Base-by-base conservation (phyloP, 768 basidiomycete species). In the Boletus subparvulus region DNA sequence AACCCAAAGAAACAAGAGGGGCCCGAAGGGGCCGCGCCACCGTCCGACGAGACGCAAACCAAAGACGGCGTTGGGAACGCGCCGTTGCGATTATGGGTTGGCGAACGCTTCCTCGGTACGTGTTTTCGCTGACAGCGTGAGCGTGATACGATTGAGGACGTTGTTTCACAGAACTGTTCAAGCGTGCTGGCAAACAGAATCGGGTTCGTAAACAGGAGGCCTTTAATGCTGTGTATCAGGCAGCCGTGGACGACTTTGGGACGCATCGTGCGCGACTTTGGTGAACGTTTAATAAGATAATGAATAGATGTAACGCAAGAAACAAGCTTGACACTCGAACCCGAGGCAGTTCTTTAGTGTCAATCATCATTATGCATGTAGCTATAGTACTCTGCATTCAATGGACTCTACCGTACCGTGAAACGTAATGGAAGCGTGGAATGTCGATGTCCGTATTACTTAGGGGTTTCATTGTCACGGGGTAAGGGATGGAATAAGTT, bases 51-150 rank as follows among this genome's bases (percentile, higher is more conserved):
- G 42, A 42, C 50, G 10, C 61, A 60, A 21, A 65, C 43, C 14
- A 64, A 61, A 12, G 74, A 78, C 47, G 65, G 66, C 3, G 63
- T 83, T 19, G 88, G 88, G 6, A 89, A 88, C 54, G 86, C 80
- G 4, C 80, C 81, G 36, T 66, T 90, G 65, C 74, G 88, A 21
- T 65, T 88, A 47, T 90, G 90, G 90, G 82, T 86, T 12, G 88
- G 88, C 7, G 83, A 90, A 63, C 76, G 87, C 43, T 80, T 82
- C 60, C 72, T 84, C 47, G 88, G 88, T 88, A 43, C 46, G 76
- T 47, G 9, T 52, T 11, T 50, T 26, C 7, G 19, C 47, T 48
- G 42, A 26, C 7, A 7, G 10, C 28, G 13, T 0, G 49, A 33
- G 50, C 37, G 52, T 12, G n/a, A 43, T 28, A 11, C 32, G 6